Base-by-base conservation (phyloP, 306 rosid species). In the Corylus avellana region DNA sequence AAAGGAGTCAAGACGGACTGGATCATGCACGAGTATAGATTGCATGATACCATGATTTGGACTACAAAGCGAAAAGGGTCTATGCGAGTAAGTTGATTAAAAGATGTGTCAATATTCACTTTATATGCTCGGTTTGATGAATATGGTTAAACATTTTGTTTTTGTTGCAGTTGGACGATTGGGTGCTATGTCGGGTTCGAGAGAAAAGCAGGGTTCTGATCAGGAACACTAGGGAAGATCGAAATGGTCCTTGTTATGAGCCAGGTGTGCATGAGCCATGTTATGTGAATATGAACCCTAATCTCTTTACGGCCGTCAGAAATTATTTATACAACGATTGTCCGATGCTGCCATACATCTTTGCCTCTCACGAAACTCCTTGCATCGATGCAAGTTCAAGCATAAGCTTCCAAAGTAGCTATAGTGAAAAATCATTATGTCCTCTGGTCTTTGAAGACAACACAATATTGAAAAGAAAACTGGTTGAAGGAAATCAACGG, bases 11-110 rank as follows among this genome's bases (percentile, higher is more conserved):
- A 92, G 83, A 87, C 96, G 0, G 90, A 90, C 1, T 92, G 97
- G 96, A 85, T 89, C 84, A 92, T 92, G 96, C 87, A 90, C 25
- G 94, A 90, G 84, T 90, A 92, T 63, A 82, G 96, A 79, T 68
- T 88, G 88, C 93, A 79, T n/a, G 89, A 91, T 71, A 73, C 90
- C 35, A 77, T 85, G 55, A 74, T 83, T 75, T 83, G 84, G 42
- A 83, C 69, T 39, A 67, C 82, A 37, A 87, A 78, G 69, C 84
- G 74, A 81, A 84, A 69, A 73, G 86, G 86, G 61, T 88, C 94
- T 56, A 86, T 90, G 91, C 86, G 95, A 86, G 97, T 89, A 84
- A 84, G 92, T 81, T 71, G 44, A 39, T 32, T 32, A 32, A 32
- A 32, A 32, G 35, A 32, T 3, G 2, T 32, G 35, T 32, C 2